Evolutionary conservation across 2,329 filamentous ascomycete species (phyloP), one percentile per base, ranked within the genome.

Genomic region (Neonectria hederae): DNA sequence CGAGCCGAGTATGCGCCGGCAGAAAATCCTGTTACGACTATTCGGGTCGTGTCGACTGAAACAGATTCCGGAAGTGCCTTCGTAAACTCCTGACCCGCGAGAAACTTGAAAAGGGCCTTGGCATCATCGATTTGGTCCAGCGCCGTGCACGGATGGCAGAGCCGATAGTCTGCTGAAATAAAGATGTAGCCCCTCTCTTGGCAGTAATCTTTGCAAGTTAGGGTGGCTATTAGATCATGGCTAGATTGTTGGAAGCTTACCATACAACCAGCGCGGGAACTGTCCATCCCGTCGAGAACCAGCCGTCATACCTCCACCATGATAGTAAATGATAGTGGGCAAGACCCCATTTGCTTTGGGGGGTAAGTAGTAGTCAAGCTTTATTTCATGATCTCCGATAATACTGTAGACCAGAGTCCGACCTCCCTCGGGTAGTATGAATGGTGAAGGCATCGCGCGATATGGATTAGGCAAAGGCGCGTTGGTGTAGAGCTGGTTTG

Each of bases 41-140:
- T 63, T 9, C 54, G 60, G 13, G 28, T 8, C 3, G 49, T 53
- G 14, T 63, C 42, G 9, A 63, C 13, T 2, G 60, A 63, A 9
- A 26, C 54, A 8, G 48, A 42, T 2, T 48, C 24, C 4, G 60
- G 60, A 13, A 63, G 24, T 3, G 19, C 54, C 14, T 48, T 54
- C 30, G 48, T 11, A 30, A 63, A 54, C 9, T 26, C 54, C 7
- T 49, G 48, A 13, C 48, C 51, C 8, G 48, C 30, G 22, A 63
- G 54, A 24, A 63, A 63, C 19, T 42, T 58, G 24, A 63, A 40
- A 4, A 63, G 54, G 3, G 48, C 54, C 30, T 58, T 63, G 28
- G 60, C 54, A 40, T 63, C 60, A 5, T 63, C 60, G 26, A 63
- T 54, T 42, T 63, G 60, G 19, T 63, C 54, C 19, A 63, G 48